Evolutionary conservation across 164 flowering plant genomes (phyloP).

Genomic region (Stephania japonica): DNA sequence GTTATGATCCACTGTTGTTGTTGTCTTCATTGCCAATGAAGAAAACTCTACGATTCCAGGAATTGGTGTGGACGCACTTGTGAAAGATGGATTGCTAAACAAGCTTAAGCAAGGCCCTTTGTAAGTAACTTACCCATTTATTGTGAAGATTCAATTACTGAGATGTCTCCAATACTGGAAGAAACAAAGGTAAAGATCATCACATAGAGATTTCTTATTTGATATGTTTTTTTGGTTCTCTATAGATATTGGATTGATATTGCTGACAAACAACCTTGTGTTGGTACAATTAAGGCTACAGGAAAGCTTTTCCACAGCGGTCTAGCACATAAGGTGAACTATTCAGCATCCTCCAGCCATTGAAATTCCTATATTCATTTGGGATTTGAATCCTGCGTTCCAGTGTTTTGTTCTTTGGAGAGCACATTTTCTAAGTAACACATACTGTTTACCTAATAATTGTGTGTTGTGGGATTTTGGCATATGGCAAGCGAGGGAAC

Average conservation of each 20-base stretch:
- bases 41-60: conserved; percentile 85
- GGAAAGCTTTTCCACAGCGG: conserved; percentile 99
- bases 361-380: background rate
- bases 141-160: background rate
- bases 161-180: background rate
- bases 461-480: too few species aligned
- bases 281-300: conserved; percentile 74
- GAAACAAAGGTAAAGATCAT: background rate
- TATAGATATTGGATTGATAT: conserved; percentile 94
- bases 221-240: conserved; percentile 1
- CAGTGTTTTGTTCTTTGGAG: too few species aligned
- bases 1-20: conserved; percentile 82
- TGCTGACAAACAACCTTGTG: conserved; percentile 97
- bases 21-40: conserved; percentile 90
- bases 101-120: conserved; percentile 87
- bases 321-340: conserved; percentile 74
- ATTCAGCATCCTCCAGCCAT: background rate
- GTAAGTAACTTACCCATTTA: conserved; percentile 36
- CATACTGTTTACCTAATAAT: too few species aligned
- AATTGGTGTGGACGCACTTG: conserved; percentile 88
- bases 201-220: background rate
- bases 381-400: background rate
- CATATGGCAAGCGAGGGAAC: too few species aligned
- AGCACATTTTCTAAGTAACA: too few species aligned
- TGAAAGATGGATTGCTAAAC: conserved; percentile 69